Evolutionary conservation across 176 grass and related monocot genomes (phyloP), one percentile per base, ranked within the genome.

Genomic region (Thinopyrum elongatum): DNA sequence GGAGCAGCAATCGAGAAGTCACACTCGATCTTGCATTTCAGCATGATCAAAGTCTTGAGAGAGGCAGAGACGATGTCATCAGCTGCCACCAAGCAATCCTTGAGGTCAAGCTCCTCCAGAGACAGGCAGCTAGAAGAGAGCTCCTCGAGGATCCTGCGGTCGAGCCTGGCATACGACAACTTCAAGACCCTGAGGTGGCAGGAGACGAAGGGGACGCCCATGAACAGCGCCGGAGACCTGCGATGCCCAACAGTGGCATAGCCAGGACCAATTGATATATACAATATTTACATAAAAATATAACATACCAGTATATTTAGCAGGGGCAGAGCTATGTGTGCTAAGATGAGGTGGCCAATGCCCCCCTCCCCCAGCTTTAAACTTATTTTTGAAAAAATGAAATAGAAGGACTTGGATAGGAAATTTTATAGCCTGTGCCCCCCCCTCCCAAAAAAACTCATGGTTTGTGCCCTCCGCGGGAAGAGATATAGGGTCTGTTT

Each of bases 21-120:
- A 55, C 7, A 8, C 13, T 9, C 19, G 14, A 65, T 23, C 10
- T 12, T 22, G 34, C 86, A 87, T 19, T 82, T 82, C 60, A 82
- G 23, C 70, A 82, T 41, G 25, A 25, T 25, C 4, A 87, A 25
- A 22, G 39, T 67, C 79, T 67, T 87, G 10, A 87, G 10, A 74
- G 86, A 87, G 30, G 47, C 70, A 14, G 79, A 82, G 8, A 12
- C 4, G 8, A 77, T 59, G 31, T 76, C 59, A 16, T 8, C 0
- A 1, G 17, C 25, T 8, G 7, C 33, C 4, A 76, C 79, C 25
- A 8, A 0, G 2, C 86, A 87, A 4, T 47, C 27, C 70, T 76
- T 87, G 4, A 82, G 86, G 25, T 82, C 86, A 1, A 87, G 60
- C 16, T 82, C 86, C 22, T 87, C 79, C 42, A 87, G 30, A 19